Conservation (phyloP, 768 basidiomycete genomes). For the Xanthoconium purpureum region DNA sequence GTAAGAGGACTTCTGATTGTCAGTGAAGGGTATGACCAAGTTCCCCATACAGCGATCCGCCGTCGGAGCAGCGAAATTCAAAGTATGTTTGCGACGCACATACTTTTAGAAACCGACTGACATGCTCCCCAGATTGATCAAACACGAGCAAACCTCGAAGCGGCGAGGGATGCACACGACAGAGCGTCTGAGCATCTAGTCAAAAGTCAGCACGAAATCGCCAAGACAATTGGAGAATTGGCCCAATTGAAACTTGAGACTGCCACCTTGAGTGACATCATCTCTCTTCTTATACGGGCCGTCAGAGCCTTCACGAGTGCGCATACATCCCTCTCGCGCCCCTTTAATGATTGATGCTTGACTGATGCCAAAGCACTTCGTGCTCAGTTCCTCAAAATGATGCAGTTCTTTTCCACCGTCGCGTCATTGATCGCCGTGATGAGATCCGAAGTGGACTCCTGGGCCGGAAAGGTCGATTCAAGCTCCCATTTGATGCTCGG, state of each 20-base stretch:
- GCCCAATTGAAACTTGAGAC: constrained; percentile 18
- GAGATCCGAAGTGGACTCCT: not conserved
- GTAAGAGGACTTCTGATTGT: no score
- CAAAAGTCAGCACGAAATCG: constrained; percentile 15
- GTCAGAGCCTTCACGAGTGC: constrained; percentile 14
- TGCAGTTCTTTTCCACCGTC: constrained; percentile 14
- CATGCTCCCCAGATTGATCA: not conserved
- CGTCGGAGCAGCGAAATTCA: no score
- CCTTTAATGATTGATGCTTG: not conserved
- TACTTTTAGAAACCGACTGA: no score
- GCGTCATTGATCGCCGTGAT: constrained; percentile 19
- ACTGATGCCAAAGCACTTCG: constrained; percentile 7
- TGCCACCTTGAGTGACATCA: constrained; percentile 15
- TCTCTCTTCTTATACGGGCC: constrained; percentile 14
- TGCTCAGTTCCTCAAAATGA: constrained; percentile 18
- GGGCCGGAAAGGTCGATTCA: constrained; percentile 10
- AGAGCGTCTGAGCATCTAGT: constrained; percentile 11
- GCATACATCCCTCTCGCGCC: not conserved
- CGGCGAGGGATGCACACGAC: constrained; percentile 13
- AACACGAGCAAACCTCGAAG: constrained; percentile 19
- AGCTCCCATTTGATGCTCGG: constrained; percentile 14
- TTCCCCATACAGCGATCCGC: no score
- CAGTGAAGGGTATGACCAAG: no score
- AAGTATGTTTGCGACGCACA: no score
- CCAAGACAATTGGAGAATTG: constrained; percentile 14